Evolutionary conservation across 345 rosid genomes (phyloP).

Genomic region (Carallia pectinifolia): DNA sequence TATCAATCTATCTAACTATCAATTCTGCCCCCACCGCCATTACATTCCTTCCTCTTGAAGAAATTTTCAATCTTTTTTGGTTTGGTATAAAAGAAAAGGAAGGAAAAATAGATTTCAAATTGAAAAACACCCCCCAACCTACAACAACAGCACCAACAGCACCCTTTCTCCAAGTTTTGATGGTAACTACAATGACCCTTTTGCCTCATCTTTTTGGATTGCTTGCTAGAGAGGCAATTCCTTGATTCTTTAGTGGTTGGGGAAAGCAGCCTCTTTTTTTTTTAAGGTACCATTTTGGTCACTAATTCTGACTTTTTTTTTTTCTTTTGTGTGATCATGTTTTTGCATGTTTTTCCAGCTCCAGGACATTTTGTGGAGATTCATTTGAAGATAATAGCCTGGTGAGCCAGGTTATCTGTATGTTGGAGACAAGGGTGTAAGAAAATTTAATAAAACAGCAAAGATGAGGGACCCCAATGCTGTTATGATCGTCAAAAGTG

Average conservation of each 20-base stretch:
- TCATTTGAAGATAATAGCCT: conserved; percentile 29
- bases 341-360: conserved; percentile 20
- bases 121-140: conserved; percentile 2
- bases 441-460: conserved; percentile 23
- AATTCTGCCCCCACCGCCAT: conserved; percentile 13
- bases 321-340: conserved; percentile 8
- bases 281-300: not conserved
- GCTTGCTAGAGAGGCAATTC: conserved; percentile 66
- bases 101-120: not conserved
- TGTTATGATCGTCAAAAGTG: conserved; percentile 26
- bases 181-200: conserved; percentile 27
- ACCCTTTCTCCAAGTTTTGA: conserved; percentile 23
- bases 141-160: conserved; percentile 10
- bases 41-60: conserved; percentile 13
- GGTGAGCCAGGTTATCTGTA: conserved; percentile 24
- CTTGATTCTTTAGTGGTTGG: conserved; percentile 19
- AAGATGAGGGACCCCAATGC: conserved; percentile 64
- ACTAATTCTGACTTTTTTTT: not conserved
- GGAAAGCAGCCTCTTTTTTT: not conserved
- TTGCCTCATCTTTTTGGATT: conserved; percentile 30
- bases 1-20: conserved; percentile 19
- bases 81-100: not conserved
- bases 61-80: not conserved
- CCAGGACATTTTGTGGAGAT: conserved; percentile 23
- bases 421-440: conserved; percentile 38